phyloP scores from a whole-genome alignment of 306 rosid genomes.

The Herpetospermum pedunculosum region DNA sequence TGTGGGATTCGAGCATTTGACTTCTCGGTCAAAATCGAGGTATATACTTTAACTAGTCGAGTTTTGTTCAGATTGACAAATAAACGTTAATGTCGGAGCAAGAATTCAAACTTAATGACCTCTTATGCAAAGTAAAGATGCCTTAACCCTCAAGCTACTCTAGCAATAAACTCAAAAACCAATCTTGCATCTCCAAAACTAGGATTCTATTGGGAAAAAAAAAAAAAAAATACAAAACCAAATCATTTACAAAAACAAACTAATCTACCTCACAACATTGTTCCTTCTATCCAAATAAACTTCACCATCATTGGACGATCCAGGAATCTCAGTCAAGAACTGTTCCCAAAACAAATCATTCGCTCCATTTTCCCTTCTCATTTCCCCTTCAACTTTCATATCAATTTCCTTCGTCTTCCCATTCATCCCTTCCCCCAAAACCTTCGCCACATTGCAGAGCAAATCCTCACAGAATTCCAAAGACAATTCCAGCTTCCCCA shows the following conservation, averaged over 20 bases:
- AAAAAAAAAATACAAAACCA: not conserved
- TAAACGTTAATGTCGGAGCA: too few species aligned
- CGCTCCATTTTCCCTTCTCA: not conserved
- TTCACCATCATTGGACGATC: not conserved
- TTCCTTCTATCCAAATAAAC: not conserved
- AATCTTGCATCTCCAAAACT: not conserved
- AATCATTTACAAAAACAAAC: not conserved
- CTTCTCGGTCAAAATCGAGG: too few species aligned
- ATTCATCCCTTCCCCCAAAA: not conserved
- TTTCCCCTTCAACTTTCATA: not conserved
- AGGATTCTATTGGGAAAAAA: too few species aligned
- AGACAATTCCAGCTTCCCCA: constrained; percentile 13
- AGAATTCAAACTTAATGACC: too few species aligned
- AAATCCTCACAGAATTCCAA: constrained; percentile 10
- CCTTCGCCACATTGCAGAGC: not conserved
- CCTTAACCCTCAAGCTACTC: too few species aligned
- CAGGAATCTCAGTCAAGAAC: constrained; percentile 11
- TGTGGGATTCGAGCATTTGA: too few species aligned
- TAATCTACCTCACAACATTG: not conserved
- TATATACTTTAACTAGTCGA: too few species aligned
- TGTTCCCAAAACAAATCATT: constrained; percentile 19
- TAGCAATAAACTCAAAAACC: too few species aligned
- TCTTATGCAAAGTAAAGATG: too few species aligned
- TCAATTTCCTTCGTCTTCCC: not conserved
- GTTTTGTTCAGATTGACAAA: too few species aligned